Percentiles rank a stretch among this genome's conserved stretches.
Evolutionary conservation across 331 rosid genomes (phyloP).

Genomic region (Telfairia occidentalis): DNA sequence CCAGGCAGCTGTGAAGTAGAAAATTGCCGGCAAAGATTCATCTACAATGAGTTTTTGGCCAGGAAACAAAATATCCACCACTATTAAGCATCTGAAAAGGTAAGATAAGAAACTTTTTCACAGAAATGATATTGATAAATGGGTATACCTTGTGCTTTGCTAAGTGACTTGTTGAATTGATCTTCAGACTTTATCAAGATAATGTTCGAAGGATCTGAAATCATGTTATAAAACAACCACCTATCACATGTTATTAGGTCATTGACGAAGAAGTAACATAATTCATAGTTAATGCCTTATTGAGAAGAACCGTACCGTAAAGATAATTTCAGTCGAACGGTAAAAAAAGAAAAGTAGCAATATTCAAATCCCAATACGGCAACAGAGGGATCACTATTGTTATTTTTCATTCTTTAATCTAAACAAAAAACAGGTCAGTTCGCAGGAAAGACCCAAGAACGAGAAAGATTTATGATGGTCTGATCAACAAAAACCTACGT

Average conservation of each 20-base stretch:
- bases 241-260: neutral
- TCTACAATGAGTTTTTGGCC: constrained; percentile 29
- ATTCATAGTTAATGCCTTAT: neutral
- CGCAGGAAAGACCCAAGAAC: no score
- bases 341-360: neutral
- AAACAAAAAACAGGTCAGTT: no score
- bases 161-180: constrained; percentile 34
- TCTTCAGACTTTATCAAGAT: constrained; percentile 40
- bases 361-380: neutral
- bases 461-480: neutral
- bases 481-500: neutral
- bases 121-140: neutral
- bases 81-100: neutral
- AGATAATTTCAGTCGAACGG: neutral
- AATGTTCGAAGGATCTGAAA: constrained; percentile 46
- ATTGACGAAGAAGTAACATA: neutral
- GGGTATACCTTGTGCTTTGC: constrained; percentile 33
- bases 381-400: neutral
- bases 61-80: constrained; percentile 4
- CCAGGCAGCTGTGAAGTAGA: constrained; percentile 86
- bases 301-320: neutral
- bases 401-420: neutral
- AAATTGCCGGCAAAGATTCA: constrained; percentile 45
- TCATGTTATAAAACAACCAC: neutral
- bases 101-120: neutral